phyloP scores from a whole-genome alignment of 2,329 filamentous ascomycete species.

The Lasiodiplodia hormozganensis region DNA sequence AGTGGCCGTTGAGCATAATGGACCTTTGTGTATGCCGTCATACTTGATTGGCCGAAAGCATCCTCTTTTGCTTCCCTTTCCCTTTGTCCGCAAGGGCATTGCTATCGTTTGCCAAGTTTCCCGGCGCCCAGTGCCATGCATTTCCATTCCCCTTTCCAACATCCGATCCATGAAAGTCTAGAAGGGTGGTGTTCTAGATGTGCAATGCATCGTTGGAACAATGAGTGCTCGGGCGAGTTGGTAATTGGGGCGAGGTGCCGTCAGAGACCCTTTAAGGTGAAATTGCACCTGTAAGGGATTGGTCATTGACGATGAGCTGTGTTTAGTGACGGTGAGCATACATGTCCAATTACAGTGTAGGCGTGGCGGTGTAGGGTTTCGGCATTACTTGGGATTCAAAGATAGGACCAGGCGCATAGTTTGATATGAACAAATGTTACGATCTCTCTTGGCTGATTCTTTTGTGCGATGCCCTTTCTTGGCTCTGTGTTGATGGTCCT shows the following conservation, averaged over 20 bases:
- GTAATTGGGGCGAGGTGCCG: not conserved
- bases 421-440: not conserved
- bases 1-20: not conserved
- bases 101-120: constrained; percentile 2
- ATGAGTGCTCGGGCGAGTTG: not conserved
- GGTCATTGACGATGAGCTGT: not conserved
- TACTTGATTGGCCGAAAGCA: constrained; percentile 11
- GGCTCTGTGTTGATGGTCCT: not conserved
- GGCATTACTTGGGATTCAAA: not conserved
- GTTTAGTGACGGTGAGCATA: not conserved
- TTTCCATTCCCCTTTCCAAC: not conserved
- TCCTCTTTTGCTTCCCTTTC: not conserved
- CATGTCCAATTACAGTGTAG: not conserved
- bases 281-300: not conserved
- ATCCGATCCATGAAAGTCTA: not conserved
- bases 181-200: not conserved
- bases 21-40: constrained; percentile 1
- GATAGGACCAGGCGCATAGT: not conserved
- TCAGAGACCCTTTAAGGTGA: no score
- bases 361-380: not conserved
- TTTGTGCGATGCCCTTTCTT: not conserved
- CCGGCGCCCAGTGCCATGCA: constrained; percentile 18
- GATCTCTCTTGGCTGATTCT: not conserved
- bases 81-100: not conserved
- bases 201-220: not conserved